Conservation (phyloP, 2,329 filamentous ascomycete genomes). For the Trichocomaceae sp. region DNA sequence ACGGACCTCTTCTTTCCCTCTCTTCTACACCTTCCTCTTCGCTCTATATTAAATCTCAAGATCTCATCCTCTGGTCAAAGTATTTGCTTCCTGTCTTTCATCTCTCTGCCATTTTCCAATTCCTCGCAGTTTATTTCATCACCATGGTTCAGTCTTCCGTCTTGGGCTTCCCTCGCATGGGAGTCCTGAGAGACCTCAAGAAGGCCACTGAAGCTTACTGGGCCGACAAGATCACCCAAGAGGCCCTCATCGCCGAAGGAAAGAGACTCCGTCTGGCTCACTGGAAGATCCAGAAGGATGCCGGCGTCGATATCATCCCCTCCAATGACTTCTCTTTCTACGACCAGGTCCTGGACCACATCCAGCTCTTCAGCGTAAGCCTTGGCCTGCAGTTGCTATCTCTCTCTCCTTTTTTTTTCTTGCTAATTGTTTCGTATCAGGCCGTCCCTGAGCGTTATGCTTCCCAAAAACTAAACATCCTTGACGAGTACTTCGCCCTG, state of each 20-base stretch:
- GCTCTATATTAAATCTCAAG: not conserved
- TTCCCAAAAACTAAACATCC: conserved; percentile 73
- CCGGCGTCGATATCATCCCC: conserved; percentile 93
- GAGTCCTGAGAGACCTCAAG: conserved; percentile 97
- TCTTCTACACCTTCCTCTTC: not conserved
- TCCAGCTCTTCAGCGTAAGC: conserved; percentile 90
- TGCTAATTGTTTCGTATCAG: conserved; percentile 39
- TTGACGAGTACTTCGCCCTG: conserved; percentile 99
- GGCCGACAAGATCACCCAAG: conserved; percentile 87
- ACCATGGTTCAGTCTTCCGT: conserved; percentile 48
- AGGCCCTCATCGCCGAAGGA: conserved; percentile 85
- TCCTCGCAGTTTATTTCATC: not conserved
- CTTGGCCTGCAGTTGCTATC: conserved; percentile 17
- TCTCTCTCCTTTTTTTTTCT: conserved; percentile 14
- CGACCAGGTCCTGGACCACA: conserved; percentile 95
- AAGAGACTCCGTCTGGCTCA: conserved; percentile 94
- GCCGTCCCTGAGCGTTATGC: conserved; percentile 90
- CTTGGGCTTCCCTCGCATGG: conserved; percentile 99
- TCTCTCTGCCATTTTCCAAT: not conserved
- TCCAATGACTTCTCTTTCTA: conserved; percentile 99
- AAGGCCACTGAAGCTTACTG: conserved; percentile 99
- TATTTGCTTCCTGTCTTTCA: not conserved
- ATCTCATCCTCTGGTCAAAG: not conserved
- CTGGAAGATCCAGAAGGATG: conserved; percentile 99
- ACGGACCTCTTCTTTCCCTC: not conserved